Evolutionary conservation across 1,284 basidiomycete genomes (phyloP).

Genomic region (Farysia itapuensis): DNA sequence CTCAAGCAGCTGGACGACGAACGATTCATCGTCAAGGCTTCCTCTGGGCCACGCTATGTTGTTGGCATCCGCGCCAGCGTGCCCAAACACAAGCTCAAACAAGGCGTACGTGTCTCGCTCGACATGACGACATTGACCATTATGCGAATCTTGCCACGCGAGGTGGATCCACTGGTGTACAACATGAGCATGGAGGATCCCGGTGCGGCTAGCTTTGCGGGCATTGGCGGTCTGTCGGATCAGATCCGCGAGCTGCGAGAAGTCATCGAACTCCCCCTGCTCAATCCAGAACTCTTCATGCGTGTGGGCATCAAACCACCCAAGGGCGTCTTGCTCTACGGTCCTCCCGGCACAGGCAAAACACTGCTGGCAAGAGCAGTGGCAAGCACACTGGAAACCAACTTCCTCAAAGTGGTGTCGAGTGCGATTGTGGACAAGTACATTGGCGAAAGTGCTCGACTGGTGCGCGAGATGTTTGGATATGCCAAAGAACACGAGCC

Average conservation of each 20-base stretch:
- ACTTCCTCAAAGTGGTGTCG: slow-evolving; percentile 97
- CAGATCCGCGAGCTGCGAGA: slow-evolving; percentile 96
- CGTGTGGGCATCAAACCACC: slow-evolving; percentile 95
- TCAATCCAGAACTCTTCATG: slow-evolving; percentile 92
- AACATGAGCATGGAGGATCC: slow-evolving; percentile 99
- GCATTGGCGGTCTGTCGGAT: slow-evolving; percentile 92
- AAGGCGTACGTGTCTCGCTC: slow-evolving; percentile 90
- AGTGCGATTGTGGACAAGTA: slow-evolving; percentile 99
- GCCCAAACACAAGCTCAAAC: slow-evolving; percentile 88
- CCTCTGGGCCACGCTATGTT: slow-evolving; percentile 95
- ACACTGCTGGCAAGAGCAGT: slow-evolving; percentile 93
- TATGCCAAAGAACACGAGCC: slow-evolving; percentile 97
- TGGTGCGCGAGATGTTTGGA: slow-evolving; percentile 96
- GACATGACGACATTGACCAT: slow-evolving; percentile 99
- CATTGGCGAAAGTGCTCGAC: slow-evolving; percentile 93
- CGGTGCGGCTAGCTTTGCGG: slow-evolving; percentile 90
- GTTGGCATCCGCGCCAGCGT: slow-evolving; percentile 95
- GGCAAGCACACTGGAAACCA: slow-evolving; percentile 90
- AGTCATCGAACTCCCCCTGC: slow-evolving; percentile 92
- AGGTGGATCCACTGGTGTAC: slow-evolving; percentile 97
- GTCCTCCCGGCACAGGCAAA: slow-evolving; percentile 93
- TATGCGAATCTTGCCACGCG: slow-evolving; percentile 90
- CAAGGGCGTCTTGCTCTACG: slow-evolving; percentile 89
- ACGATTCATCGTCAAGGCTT: slow-evolving; percentile 98
- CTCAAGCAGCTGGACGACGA: slow-evolving; percentile 98